These are phyloP conservation scores for Pneumocystis wakefieldiae DNA, from an alignment of 1,139 yeast species.

Conservation along the genomic window DNA sequence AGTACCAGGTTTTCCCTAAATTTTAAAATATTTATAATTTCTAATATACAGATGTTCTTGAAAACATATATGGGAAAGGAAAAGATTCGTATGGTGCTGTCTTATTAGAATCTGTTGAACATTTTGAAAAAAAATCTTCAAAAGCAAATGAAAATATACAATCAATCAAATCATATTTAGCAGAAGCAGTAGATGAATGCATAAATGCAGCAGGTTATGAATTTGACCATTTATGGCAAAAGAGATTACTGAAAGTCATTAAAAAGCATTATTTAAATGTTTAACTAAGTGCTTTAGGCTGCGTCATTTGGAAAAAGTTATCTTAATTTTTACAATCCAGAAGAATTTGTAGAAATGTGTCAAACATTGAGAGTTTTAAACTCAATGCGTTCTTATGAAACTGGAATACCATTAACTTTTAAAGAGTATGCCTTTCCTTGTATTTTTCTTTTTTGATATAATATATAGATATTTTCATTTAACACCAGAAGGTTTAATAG, in stretches of 20 bases:
- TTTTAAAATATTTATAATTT: background rate
- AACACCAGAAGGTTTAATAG: conserved; percentile 35
- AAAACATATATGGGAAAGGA: conserved; percentile 62
- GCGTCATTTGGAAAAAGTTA: conserved; percentile 79
- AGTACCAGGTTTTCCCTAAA: conserved; percentile 33
- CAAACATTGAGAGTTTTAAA: conserved; percentile 53
- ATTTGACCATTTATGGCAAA: conserved; percentile 65
- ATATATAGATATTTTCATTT: conserved; percentile 19
- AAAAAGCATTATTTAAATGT: background rate
- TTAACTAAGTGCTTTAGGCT: conserved; percentile 27
- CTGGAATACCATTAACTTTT: conserved; percentile 57
- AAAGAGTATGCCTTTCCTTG: conserved; percentile 28
- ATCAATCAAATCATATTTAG: conserved; percentile 39
- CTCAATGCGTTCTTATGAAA: conserved; percentile 43
- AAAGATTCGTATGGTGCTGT: conserved; percentile 74
- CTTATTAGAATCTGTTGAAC: conserved; percentile 65
- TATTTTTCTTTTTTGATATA: background rate
- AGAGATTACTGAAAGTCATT: conserved; percentile 39
- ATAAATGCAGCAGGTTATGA: conserved; percentile 66
- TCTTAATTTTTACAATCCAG: conserved; percentile 34
- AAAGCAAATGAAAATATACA: conserved; percentile 70
- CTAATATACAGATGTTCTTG: conserved; percentile 26
- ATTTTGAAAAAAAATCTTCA: conserved; percentile 54
- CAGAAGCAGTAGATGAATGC: conserved; percentile 55
- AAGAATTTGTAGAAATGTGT: conserved; percentile 45